Evolutionary conservation across 1,139 yeast genomes (phyloP), one percentile per base, ranked within the genome.

Genomic region (Ashbya aceris): DNA sequence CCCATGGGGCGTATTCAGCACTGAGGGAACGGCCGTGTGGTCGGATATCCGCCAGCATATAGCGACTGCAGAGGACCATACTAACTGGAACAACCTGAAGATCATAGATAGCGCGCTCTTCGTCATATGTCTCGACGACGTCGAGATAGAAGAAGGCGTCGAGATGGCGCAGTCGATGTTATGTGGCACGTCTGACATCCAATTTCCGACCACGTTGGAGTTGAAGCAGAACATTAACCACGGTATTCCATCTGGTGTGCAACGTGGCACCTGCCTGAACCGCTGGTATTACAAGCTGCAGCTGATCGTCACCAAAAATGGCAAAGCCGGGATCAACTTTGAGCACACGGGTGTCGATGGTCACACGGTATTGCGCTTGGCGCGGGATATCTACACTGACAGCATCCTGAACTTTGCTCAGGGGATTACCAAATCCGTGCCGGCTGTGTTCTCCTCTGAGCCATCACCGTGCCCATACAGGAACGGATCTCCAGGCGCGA

Each of bases 311-410:
- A 85, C 96, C n/a, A 78, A 79, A 59, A 85, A 86, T 61, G 95
- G 95, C 31, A 84, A 84, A 61, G 95, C 94, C 1, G 96, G 96
- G 33, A 80, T 87, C 53, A 87, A 87, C 62, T 87, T 87, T 60
- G 96, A 87, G 60, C 96, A 87, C 58, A 87, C 96, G 0, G 96
- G 96, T 54, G 94, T 87, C 30, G 96, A 87, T 65, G 96, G 96
- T 43, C 96, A 87, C 61, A 87, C 96, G 0, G 95, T 87, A 7
- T 68, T 87, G 53, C 68, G 96, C 48, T 83, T 83, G 66, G 95
- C 86, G 11, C 78, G 87, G 35, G 96, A 87, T 61, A 83, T 87
- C 42, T 87, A 86, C 60, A 87, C 96, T 0, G 96, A 87, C 61
- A 82, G 95, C 1, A 85, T 87, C 43, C 68, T 87, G 49, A 74